These are phyloP conservation scores for Pleomassaria siparia DNA, from an alignment of 2,329 filamentous ascomycete species.

Conservation along the genomic window DNA sequence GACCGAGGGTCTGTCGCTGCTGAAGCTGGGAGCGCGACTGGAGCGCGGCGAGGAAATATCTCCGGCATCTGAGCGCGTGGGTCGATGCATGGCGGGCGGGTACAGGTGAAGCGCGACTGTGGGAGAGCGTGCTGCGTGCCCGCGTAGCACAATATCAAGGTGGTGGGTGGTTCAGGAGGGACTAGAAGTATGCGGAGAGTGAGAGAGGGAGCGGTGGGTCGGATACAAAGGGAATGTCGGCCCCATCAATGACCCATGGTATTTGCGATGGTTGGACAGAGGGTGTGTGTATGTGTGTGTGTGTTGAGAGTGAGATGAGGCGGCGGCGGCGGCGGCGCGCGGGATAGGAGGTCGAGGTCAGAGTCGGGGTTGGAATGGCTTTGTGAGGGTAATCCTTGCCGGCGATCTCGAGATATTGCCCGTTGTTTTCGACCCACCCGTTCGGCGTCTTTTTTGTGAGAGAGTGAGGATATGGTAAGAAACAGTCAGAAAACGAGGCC, in stretches of 20 bases:
- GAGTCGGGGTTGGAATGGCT: constrained; percentile 5
- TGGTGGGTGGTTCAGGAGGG: not conserved
- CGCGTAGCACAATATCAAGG: constrained; percentile 13
- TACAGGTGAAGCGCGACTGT: not conserved
- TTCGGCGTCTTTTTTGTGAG: not conserved
- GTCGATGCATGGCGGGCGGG: constrained; percentile 33
- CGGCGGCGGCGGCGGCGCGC: too few species aligned
- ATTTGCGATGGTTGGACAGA: not conserved
- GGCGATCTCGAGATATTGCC: constrained; percentile 10
- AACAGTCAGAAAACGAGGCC: not conserved
- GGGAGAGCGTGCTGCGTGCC: constrained; percentile 15
- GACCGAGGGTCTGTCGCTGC: constrained; percentile 69
- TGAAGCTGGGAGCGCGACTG: constrained; percentile 57
- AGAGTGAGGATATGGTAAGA: not conserved
- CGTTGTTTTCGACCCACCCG: constrained; percentile 2
- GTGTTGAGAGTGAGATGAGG: constrained; percentile 2
- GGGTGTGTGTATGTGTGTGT: not conserved
- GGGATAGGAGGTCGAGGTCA: constrained; percentile 13
- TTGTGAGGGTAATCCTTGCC: constrained; percentile 6
- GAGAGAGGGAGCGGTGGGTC: constrained; percentile 1
- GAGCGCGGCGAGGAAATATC: constrained; percentile 40
- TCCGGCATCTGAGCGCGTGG: constrained; percentile 37
- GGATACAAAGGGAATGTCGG: not conserved
- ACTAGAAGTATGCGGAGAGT: not conserved
- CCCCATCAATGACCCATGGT: not conserved